phyloP scores from a whole-genome alignment of 208 protist species.

The Trypanosoma mega region DNA sequence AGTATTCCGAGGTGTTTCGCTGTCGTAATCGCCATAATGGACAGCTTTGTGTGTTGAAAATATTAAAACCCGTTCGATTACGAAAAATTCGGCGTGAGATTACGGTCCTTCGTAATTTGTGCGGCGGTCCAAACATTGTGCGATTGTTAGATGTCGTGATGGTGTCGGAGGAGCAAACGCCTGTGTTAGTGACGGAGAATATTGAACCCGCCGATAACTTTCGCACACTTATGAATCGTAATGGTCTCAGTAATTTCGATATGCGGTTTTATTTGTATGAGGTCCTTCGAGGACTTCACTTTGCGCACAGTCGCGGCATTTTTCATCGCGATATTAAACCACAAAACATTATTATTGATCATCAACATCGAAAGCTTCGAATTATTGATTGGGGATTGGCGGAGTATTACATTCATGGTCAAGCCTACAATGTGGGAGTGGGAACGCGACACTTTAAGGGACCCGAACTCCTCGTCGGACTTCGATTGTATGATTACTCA shows the following conservation, averaged over 20 bases:
- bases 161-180: constrained; percentile 94
- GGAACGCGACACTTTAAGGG: constrained; percentile 99
- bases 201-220: constrained; percentile 97
- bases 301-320: constrained; percentile 97
- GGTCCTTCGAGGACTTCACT: constrained; percentile 95
- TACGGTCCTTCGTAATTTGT: constrained; percentile 98
- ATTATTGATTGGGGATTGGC: constrained; percentile 99
- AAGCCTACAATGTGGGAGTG: constrained; percentile 98
- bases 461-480: constrained; percentile 97
- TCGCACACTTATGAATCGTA: constrained; percentile 93
- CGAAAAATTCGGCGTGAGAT: constrained; percentile 99
- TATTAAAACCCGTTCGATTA: constrained; percentile 98
- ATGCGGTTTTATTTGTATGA: constrained; percentile 99
- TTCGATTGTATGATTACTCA: constrained; percentile 98
- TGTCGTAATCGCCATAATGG: constrained; percentile 90
- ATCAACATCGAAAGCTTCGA: constrained; percentile 91
- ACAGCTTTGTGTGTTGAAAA: constrained; percentile 97
- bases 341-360: constrained; percentile 99
- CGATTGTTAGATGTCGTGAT: constrained; percentile 97
- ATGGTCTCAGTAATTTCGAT: constrained; percentile 95
- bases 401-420: constrained; percentile 98
- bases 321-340: constrained; percentile 99
- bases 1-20: constrained; percentile 99
- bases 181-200: constrained; percentile 98
- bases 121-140: constrained; percentile 98